A percentile compares a stretch with the other conserved stretches of the same genome.
phyloP scores from a whole-genome alignment of 768 basidiomycete species.

The Mycena haematopus region DNA sequence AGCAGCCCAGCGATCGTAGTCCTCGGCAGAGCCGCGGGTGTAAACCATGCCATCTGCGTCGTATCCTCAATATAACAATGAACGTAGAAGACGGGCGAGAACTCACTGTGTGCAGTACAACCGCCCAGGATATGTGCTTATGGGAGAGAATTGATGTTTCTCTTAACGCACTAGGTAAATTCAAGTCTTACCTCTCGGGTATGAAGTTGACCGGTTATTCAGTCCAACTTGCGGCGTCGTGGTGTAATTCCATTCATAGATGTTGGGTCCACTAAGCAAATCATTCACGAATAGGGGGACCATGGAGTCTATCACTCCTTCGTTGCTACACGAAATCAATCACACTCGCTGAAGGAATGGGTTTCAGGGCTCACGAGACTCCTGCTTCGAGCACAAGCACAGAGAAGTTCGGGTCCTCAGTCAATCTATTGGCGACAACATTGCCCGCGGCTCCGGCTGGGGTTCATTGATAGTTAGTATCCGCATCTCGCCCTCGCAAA shows the following conservation, averaged over 20 bases:
- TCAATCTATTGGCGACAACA: no score
- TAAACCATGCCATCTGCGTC: no score
- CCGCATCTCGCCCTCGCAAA: neutral
- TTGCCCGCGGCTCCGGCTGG: constrained; percentile 37
- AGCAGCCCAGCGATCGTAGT: no score
- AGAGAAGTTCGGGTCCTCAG: no score
- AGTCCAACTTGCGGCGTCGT: constrained; percentile 32
- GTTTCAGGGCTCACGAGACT: no score
- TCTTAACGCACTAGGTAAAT: neutral
- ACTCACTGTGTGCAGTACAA: constrained; percentile 15
- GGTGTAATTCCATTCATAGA: constrained; percentile 38
- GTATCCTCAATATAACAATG: no score
- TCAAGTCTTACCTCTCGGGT: constrained; percentile 17
- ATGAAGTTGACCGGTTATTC: no score
- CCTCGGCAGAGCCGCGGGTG: no score
- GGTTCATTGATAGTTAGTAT: neutral
- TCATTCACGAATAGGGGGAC: constrained; percentile 28
- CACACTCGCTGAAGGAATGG: neutral
- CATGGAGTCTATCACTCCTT: constrained; percentile 25
- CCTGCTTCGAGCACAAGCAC: no score
- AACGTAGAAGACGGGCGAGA: neutral
- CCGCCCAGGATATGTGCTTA: constrained; percentile 23
- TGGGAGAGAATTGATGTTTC: neutral
- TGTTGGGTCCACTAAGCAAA: no score
- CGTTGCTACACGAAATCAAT: constrained; percentile 26